These are phyloP conservation scores for Solanum sitiens DNA, from an alignment of 257 asterid species.

Conservation along the genomic window DNA sequence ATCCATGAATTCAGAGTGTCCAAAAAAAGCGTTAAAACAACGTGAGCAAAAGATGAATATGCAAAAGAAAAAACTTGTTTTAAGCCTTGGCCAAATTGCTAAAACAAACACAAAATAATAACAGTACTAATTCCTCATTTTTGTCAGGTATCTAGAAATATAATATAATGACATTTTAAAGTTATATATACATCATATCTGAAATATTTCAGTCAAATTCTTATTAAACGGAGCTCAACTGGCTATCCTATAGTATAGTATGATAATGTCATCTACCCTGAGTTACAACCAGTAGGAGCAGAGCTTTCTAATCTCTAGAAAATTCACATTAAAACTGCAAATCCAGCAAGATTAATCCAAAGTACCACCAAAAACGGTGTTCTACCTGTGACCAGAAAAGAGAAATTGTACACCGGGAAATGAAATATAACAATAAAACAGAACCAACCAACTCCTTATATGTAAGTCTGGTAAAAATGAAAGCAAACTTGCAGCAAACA, in stretches of 20 bases:
- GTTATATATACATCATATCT: too few relatives aligned
- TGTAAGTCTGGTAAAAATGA: not conserved
- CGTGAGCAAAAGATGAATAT: not conserved
- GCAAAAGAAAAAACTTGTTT: not conserved
- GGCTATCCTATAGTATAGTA: not conserved
- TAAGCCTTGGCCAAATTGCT: not conserved
- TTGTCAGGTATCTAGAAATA: too few relatives aligned
- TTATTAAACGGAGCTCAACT: too few relatives aligned
- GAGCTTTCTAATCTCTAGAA: not conserved
- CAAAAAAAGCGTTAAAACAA: not conserved
- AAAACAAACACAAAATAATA: not conserved
- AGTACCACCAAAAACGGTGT: not conserved
- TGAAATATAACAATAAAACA: not conserved
- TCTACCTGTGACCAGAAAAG: not conserved
- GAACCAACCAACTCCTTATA: not conserved
- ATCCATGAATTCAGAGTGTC: not conserved
- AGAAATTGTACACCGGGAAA: not conserved
- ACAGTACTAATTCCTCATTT: not conserved
- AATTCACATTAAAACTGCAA: not conserved
- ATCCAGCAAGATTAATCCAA: not conserved
- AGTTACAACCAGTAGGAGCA: not conserved
- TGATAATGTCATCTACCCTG: not conserved
- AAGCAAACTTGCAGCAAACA: constrained; percentile 18
- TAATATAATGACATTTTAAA: too few relatives aligned
- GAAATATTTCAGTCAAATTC: too few relatives aligned